A percentile compares a stretch with the other conserved stretches of the same genome.
These are phyloP conservation scores for Diplodia scrobiculata DNA, from an alignment of 2,329 filamentous ascomycete species.

Conservation along the genomic window DNA sequence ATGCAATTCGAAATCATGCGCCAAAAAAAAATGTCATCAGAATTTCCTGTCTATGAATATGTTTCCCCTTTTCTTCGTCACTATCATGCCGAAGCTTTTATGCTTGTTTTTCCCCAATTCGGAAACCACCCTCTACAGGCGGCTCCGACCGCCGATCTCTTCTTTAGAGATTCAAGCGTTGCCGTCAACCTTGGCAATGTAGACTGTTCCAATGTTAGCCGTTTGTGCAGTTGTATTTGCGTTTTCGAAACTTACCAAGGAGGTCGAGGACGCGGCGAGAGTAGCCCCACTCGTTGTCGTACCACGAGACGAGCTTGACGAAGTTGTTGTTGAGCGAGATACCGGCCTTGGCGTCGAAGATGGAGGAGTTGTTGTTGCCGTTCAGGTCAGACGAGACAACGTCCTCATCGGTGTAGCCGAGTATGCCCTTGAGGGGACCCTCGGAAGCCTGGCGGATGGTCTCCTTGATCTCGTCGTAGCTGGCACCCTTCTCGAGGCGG, in stretches of 20 bases:
- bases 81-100: constrained; percentile 27
- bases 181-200: constrained; percentile 50
- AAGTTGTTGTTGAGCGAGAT: constrained; percentile 99
- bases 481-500: constrained; percentile 87
- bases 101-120: constrained; percentile 15
- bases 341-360: constrained; percentile 99
- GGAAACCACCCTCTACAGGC: constrained; percentile 13
- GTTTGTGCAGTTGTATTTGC: background rate
- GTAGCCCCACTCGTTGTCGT: constrained; percentile 98
- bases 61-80: constrained; percentile 22
- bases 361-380: constrained; percentile 90
- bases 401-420: constrained; percentile 96
- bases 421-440: constrained; percentile 85
- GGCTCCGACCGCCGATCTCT: constrained; percentile 5
- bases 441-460: constrained; percentile 82
- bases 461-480: constrained; percentile 90
- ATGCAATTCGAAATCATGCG: background rate
- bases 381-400: constrained; percentile 92
- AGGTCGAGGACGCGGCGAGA: constrained; percentile 62
- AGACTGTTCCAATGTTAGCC: constrained; percentile 29
- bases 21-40: constrained; percentile 23
- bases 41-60: constrained; percentile 25
- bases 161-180: constrained; percentile 45
- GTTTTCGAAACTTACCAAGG: constrained; percentile 36
- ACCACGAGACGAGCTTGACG: constrained; percentile 97